These are phyloP conservation scores for Candida dajiaensis DNA, from an alignment of 805 yeast genomes.

Conservation along the genomic window DNA sequence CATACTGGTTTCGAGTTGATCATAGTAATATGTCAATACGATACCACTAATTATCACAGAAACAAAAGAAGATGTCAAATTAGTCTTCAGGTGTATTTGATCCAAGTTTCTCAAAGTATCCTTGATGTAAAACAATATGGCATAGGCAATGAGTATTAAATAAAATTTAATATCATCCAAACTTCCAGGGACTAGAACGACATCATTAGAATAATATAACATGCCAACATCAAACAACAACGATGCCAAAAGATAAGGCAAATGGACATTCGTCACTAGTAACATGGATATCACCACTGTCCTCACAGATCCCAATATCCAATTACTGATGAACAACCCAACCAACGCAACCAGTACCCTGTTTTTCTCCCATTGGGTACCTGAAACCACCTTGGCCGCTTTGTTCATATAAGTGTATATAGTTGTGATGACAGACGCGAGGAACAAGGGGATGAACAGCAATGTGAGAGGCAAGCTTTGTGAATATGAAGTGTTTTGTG, in stretches of 20 bases:
- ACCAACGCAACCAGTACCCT: slow-evolving; percentile 3
- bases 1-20: slow-evolving; percentile 18
- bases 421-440: slow-evolving; percentile 11
- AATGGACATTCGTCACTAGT: slow-evolving; percentile 13
- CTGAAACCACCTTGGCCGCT: neutral
- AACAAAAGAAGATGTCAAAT: slow-evolving; percentile 1
- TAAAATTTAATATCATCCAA: slow-evolving; percentile 4
- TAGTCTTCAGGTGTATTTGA: slow-evolving; percentile 1
- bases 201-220: slow-evolving; percentile 2
- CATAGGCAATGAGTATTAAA: slow-evolving; percentile 5
- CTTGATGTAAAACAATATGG: slow-evolving; percentile 2
- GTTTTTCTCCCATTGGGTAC: slow-evolving; percentile 1
- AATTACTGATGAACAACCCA: slow-evolving; percentile 10
- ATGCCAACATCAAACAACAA: slow-evolving; percentile 12
- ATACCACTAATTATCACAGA: neutral
- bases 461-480: neutral
- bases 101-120: slow-evolving; percentile 13
- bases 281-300: slow-evolving; percentile 17
- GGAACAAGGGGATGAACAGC: slow-evolving; percentile 12
- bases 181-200: neutral
- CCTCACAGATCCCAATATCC: slow-evolving; percentile 20
- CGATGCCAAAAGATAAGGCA: slow-evolving; percentile 6
- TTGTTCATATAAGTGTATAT: slow-evolving; percentile 5
- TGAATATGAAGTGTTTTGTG: neutral
- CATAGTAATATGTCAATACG: slow-evolving; percentile 1